Base-by-base conservation (phyloP, 345 rosid genomes). In the Acer yangbiense region DNA sequence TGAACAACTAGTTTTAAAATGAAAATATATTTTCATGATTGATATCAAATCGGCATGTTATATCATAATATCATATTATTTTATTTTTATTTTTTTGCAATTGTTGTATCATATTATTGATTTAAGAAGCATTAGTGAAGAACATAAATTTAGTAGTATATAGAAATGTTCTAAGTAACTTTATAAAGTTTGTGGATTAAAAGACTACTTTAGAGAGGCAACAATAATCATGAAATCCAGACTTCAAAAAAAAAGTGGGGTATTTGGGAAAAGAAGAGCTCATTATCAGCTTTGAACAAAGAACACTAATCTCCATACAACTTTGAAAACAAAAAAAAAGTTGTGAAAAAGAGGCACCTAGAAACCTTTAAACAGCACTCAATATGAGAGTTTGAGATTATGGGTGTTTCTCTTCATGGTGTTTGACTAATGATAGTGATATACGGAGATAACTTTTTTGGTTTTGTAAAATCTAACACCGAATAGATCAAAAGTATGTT, bases 311-410 rank as follows among this genome's bases (percentile, higher is more conserved):
- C 62, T 80, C 82, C 32, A 74, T 69, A 48, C 79, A 17, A 25
- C 69, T 73, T 79, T 46, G 52, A 64, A 64, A 72, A 63, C 17
- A 8, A 52, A 43, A 76, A 43, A 76, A 57, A 62, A 48, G 20
- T 65, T 39, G 50, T 69, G 79, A 83, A 80, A 77, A 78, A 74
- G 77, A 75, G 61, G 79, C 62, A 61, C 6, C 1, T 0, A 44
- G 17, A 48, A 66, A 18, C 2, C 62, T 63, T 17, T 3, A 35
- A 35, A 35, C 25, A 25, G 16, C 25, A 25, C 68, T 20, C 16
- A 60, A 21, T 1, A 43, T 13, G 14, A n/a, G n/a, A n/a, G n/a
- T n/a, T n/a, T n/a, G n/a, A 6, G 57, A 43, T 43, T 5, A 57
- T 9, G 2, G 58, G n/a, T 50, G 6, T 50, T 50, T 43, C 4